Conservation (phyloP, 2,329 filamentous ascomycete genomes). For the Venturia asperata region DNA sequence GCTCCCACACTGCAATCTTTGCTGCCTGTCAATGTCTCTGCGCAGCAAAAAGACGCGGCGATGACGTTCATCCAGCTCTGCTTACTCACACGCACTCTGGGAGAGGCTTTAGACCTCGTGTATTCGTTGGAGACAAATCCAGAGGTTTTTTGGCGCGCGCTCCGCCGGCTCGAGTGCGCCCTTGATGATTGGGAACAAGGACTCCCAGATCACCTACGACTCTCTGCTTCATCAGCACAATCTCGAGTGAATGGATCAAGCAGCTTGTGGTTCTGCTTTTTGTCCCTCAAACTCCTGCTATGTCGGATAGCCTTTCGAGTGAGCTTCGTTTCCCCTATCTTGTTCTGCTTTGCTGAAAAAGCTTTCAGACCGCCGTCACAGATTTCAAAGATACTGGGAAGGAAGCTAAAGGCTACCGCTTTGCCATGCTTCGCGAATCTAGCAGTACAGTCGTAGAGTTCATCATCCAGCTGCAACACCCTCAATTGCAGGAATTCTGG, state of each 20-base stretch:
- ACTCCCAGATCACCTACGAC: conserved; percentile 31
- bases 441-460: background rate
- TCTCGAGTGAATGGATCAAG: conserved; percentile 25
- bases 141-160: conserved; percentile 26
- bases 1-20: conserved; percentile 42
- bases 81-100: conserved; percentile 39
- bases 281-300: conserved; percentile 35
- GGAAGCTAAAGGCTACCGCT: background rate
- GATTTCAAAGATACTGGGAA: background rate
- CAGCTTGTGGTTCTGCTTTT: conserved; percentile 36
- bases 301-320: conserved; percentile 31
- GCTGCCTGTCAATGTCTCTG: conserved; percentile 31
- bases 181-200: conserved; percentile 31
- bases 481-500: background rate
- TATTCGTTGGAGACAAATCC: conserved; percentile 32
- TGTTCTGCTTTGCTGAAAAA: background rate
- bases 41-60: conserved; percentile 39
- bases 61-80: conserved; percentile 49
- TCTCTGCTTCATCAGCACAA: conserved; percentile 24
- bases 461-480: background rate
- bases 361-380: background rate
- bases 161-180: conserved; percentile 29
- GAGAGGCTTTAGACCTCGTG: conserved; percentile 34
- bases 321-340: background rate
- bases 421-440: background rate